Evolutionary conservation across 805 yeast species (phyloP).

Genomic region (Yarrowia sp.): DNA sequence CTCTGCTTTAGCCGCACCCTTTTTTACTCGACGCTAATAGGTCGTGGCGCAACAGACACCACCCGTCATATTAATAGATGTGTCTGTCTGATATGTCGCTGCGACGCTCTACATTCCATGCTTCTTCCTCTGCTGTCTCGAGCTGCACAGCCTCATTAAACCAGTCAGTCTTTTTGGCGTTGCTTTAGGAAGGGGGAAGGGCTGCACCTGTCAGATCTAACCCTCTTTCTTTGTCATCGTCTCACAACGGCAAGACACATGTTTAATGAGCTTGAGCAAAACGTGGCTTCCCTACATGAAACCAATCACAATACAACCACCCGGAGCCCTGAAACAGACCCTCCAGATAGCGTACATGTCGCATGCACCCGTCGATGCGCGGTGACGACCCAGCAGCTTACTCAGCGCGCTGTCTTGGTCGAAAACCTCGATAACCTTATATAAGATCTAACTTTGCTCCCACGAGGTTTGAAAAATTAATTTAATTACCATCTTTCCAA

Average conservation of each 20-base stretch:
- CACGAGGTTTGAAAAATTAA: conserved; percentile 17
- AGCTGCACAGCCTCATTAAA: neutral
- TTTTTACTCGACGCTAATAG: too few relatives aligned
- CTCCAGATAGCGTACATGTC: neutral
- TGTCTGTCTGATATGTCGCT: neutral
- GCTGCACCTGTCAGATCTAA: neutral
- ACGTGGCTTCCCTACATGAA: too few relatives aligned
- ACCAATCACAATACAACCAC: too few relatives aligned
- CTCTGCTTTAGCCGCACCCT: too few relatives aligned
- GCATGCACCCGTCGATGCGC: neutral
- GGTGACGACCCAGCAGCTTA: neutral
- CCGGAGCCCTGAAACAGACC: neutral
- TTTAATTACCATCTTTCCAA: neutral
- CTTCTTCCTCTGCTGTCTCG: neutral
- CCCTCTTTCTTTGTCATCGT: neutral
- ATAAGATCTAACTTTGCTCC: neutral
- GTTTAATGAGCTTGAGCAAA: neutral
- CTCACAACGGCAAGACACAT: neutral
- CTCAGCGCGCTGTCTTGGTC: neutral
- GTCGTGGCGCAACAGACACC: neutral
- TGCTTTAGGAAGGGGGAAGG: neutral
- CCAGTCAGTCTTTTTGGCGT: neutral
- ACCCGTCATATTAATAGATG: neutral
- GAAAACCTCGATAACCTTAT: neutral
- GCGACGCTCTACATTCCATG: neutral